phyloP scores from a whole-genome alignment of 768 basidiomycete genomes.

The Pluteus cervinus region DNA sequence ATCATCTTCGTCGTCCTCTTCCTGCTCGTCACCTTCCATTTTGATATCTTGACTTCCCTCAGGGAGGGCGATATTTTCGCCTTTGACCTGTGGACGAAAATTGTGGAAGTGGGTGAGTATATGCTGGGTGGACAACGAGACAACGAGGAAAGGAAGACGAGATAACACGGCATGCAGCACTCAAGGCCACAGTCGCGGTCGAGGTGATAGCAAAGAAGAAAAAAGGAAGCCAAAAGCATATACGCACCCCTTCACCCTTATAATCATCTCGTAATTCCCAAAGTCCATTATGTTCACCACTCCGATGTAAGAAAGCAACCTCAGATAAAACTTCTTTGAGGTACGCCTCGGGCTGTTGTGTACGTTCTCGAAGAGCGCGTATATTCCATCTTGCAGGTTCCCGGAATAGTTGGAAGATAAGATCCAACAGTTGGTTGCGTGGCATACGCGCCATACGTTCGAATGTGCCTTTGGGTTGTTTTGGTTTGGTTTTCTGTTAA shows the following conservation, averaged over 20 bases:
- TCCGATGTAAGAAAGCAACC: constrained; percentile 70
- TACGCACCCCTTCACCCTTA: constrained; percentile 54
- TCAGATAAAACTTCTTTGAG: constrained; percentile 78
- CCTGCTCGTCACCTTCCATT: constrained; percentile 50
- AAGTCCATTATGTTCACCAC: constrained; percentile 73
- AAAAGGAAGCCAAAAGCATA: too few relatives aligned
- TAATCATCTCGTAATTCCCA: constrained; percentile 78
- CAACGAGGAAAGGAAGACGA: constrained; percentile 3
- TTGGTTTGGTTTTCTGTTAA: constrained; percentile 58
- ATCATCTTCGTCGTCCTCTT: constrained; percentile 54
- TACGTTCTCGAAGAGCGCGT: constrained; percentile 67
- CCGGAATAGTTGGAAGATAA: constrained; percentile 73
- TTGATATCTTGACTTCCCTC: constrained; percentile 26
- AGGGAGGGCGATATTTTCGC: constrained; percentile 38
- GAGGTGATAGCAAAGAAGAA: too few relatives aligned
- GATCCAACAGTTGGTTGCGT: constrained; percentile 79
- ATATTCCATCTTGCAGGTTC: constrained; percentile 81
- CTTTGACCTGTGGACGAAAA: constrained; percentile 31
- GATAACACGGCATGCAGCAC: too few relatives aligned
- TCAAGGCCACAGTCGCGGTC: too few relatives aligned
- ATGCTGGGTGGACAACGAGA: background rate
- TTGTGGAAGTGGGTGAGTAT: constrained; percentile 3
- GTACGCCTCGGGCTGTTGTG: constrained; percentile 83
- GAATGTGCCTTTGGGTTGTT: constrained; percentile 62
- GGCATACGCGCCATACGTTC: constrained; percentile 93